A percentile compares a stretch with the other conserved stretches of the same genome.
These are phyloP conservation scores for Aureobasidium sp. DNA, from an alignment of 2,329 filamentous ascomycete genomes.

Conservation along the genomic window DNA sequence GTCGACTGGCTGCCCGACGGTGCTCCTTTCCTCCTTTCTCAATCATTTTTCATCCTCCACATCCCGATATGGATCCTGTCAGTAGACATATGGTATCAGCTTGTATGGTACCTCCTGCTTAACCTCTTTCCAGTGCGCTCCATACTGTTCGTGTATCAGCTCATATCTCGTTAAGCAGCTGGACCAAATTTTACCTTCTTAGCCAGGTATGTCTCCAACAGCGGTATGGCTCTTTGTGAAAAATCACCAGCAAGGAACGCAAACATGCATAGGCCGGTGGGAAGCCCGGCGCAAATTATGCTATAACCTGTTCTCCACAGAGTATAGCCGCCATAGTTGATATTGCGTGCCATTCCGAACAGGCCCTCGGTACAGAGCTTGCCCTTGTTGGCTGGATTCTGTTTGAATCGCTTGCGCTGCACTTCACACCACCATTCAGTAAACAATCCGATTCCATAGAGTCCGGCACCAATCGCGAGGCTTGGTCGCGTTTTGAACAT, in stretches of 20 bases:
- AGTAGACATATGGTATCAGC: slow-evolving; percentile 24
- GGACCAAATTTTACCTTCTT: slow-evolving; percentile 19
- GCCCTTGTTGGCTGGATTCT: slow-evolving; percentile 21
- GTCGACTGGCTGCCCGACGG: neutral
- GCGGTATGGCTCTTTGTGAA: slow-evolving; percentile 22
- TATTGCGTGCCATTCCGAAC: slow-evolving; percentile 22
- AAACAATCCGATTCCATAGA: slow-evolving; percentile 21
- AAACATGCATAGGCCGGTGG: slow-evolving; percentile 18
- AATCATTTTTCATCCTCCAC: neutral
- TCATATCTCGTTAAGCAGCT: neutral
- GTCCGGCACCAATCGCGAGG: slow-evolving; percentile 18
- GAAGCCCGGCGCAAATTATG: slow-evolving; percentile 22
- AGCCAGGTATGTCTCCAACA: slow-evolving; percentile 24
- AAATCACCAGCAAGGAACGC: slow-evolving; percentile 23
- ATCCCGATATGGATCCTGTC: neutral
- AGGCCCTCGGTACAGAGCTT: slow-evolving; percentile 23
- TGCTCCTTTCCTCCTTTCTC: neutral
- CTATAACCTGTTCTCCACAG: slow-evolving; percentile 23
- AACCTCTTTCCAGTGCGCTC: slow-evolving; percentile 22
- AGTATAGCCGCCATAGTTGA: slow-evolving; percentile 26
- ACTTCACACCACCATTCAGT: slow-evolving; percentile 25
- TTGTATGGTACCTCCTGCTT: slow-evolving; percentile 23
- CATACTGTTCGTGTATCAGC: slow-evolving; percentile 20
- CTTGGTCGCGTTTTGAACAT: slow-evolving; percentile 14
- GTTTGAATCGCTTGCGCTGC: slow-evolving; percentile 24